Percentiles rank a stretch among this genome's conserved stretches.
phyloP scores from a whole-genome alignment of 192 early-diverging fungal genomes.

The Entomortierella beljakovae region DNA sequence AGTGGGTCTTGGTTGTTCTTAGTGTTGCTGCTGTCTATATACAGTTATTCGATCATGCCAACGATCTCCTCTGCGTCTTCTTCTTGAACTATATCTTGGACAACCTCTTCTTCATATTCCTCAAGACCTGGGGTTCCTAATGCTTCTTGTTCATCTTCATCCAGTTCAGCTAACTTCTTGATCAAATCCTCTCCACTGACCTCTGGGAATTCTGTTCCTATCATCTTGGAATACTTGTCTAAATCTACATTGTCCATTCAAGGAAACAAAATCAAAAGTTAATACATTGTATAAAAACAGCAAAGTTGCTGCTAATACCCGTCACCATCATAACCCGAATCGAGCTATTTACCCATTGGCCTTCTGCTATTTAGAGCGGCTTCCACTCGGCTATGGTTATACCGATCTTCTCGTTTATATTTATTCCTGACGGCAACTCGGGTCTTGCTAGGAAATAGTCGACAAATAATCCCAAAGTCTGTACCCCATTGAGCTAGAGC shows the following conservation, averaged over 20 bases:
- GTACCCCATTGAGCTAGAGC: slow-evolving; percentile 60
- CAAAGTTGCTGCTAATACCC: too few species aligned
- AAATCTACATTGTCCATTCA: slow-evolving; percentile 13
- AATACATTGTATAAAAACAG: neutral
- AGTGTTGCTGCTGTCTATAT: too few species aligned
- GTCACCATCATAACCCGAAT: too few species aligned
- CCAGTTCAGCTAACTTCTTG: slow-evolving; percentile 23
- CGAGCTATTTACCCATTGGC: slow-evolving; percentile 45
- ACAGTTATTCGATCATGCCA: slow-evolving; percentile 5
- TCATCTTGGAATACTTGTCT: slow-evolving; percentile 33
- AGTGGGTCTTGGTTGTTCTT: too few species aligned
- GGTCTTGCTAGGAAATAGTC: slow-evolving; percentile 46
- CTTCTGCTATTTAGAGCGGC: slow-evolving; percentile 32
- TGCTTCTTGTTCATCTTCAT: slow-evolving; percentile 2
- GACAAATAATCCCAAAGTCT: slow-evolving; percentile 57
- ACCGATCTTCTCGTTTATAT: slow-evolving; percentile 55
- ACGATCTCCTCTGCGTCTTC: slow-evolving; percentile 43
- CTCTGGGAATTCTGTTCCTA: slow-evolving; percentile 27
- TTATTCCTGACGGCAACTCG: slow-evolving; percentile 55
- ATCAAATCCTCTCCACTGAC: slow-evolving; percentile 9
- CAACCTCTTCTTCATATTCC: slow-evolving; percentile 15
- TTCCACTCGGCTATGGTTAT: slow-evolving; percentile 39
- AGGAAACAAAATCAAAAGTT: too few species aligned
- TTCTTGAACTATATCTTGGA: slow-evolving; percentile 3
- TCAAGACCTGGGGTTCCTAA: slow-evolving; percentile 15